Evolutionary conservation across 805 yeast genomes (phyloP).

Genomic region (Yueomyces sinensis): DNA sequence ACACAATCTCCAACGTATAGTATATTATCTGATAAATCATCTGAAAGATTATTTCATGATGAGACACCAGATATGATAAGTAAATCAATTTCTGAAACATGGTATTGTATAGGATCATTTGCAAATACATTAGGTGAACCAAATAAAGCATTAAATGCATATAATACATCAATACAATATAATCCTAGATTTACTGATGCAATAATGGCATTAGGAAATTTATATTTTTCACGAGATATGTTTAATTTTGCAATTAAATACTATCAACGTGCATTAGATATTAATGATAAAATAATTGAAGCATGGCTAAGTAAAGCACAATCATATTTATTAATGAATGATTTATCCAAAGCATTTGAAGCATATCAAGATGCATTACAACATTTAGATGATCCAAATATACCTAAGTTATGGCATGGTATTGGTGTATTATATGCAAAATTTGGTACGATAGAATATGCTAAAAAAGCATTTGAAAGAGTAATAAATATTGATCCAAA

Average conservation of each 20-base stretch:
- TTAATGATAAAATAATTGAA: constrained; percentile 82
- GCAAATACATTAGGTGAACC: constrained; percentile 84
- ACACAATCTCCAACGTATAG: no score
- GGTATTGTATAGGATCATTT: constrained; percentile 80
- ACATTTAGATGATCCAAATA: constrained; percentile 83
- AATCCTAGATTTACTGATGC: constrained; percentile 80
- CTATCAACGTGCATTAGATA: constrained; percentile 72
- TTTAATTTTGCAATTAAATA: constrained; percentile 90
- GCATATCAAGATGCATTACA: constrained; percentile 94
- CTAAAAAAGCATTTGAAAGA: constrained; percentile 95
- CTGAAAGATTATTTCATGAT: no score
- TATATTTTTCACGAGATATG: constrained; percentile 79
- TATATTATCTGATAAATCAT: no score
- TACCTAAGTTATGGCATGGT: constrained; percentile 97
- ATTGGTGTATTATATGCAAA: constrained; percentile 93
- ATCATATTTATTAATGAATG: constrained; percentile 93
- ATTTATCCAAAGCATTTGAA: constrained; percentile 85
- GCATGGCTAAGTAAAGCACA: constrained; percentile 96
- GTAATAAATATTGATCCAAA: constrained; percentile 92
- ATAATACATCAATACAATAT: constrained; percentile 76
- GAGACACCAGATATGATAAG: background rate
- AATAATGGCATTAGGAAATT: constrained; percentile 72
- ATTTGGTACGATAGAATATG: constrained; percentile 91
- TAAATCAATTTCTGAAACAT: constrained; percentile 31
- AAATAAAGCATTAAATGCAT: constrained; percentile 79